Conservation (phyloP, 768 basidiomycete species). For the Daedaleopsis nitida region DNA sequence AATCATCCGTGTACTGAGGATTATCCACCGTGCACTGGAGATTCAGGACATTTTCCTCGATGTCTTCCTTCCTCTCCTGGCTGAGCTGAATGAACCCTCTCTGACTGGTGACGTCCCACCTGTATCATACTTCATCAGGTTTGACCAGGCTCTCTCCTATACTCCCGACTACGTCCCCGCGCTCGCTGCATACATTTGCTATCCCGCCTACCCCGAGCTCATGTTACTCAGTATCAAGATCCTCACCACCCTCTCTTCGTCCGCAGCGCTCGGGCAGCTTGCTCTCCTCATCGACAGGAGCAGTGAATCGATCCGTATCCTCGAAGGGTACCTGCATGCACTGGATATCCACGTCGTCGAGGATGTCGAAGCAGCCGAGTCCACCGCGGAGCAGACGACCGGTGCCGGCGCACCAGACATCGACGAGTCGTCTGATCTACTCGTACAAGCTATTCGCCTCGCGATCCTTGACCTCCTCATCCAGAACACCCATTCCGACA, state of each 20-base stretch:
- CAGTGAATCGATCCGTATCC: constrained; percentile 81
- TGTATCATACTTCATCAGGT: constrained; percentile 68
- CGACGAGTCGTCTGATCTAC: constrained; percentile 44
- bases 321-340: constrained; percentile 73
- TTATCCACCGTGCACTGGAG: constrained; percentile 79
- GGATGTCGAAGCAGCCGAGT: constrained; percentile 62
- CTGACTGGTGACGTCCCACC: constrained; percentile 58
- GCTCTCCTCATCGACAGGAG: constrained; percentile 80
- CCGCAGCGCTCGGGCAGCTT: constrained; percentile 69
- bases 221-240: constrained; percentile 80
- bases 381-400: constrained; percentile 59
- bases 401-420: constrained; percentile 74
- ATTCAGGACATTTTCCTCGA: constrained; percentile 90
- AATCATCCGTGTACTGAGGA: constrained; percentile 79
- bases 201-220: constrained; percentile 70
- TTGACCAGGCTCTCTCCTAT: constrained; percentile 77
- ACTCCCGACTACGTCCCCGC: constrained; percentile 74
- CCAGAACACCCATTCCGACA: constrained; percentile 63
- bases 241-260: constrained; percentile 64
- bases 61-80: constrained; percentile 76
- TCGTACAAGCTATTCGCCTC: constrained; percentile 71
- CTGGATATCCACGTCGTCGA: constrained; percentile 63
- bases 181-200: constrained; percentile 78
- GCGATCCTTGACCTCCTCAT: constrained; percentile 83
- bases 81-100: constrained; percentile 60